These are phyloP conservation scores for Cutaneotrichosporon cutaneum DNA, from an alignment of 1,284 basidiomycete species.

Conservation along the genomic window DNA sequence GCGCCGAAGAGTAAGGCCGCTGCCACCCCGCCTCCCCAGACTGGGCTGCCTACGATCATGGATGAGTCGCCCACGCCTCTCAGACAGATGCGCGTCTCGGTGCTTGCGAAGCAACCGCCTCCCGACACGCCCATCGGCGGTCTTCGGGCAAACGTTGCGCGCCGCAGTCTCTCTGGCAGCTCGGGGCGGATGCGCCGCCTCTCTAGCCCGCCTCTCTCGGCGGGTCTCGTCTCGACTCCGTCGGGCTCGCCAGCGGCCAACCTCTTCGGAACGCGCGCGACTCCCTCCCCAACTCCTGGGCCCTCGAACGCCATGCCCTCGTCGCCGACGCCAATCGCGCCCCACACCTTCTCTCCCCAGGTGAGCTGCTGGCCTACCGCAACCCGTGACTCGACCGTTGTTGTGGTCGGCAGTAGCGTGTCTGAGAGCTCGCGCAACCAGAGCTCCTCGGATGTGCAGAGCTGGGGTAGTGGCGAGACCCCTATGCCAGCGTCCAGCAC, in stretches of 20 bases:
- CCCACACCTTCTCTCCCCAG: neutral
- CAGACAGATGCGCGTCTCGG: conserved; percentile 17
- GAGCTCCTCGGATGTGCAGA: conserved; percentile 1
- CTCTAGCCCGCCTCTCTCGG: neutral
- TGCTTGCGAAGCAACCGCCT: conserved; percentile 12
- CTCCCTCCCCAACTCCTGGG: neutral
- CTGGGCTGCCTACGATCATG: conserved; percentile 19
- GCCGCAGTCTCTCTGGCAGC: neutral
- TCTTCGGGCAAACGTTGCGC: neutral
- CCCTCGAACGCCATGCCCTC: neutral
- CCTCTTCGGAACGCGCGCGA: neutral
- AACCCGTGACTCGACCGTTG: neutral
- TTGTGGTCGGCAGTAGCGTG: neutral
- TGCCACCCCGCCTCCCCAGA: conserved; percentile 1
- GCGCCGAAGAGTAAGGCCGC: neutral
- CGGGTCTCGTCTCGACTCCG: neutral
- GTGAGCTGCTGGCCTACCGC: neutral
- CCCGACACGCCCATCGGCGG: neutral
- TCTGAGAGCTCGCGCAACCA: conserved; percentile 2
- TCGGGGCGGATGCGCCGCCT: neutral
- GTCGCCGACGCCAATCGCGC: neutral
- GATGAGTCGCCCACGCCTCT: conserved; percentile 26
- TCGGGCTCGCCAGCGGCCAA: neutral
- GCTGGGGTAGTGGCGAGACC: conserved; percentile 4
- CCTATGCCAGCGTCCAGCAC: neutral